Percentiles rank a stretch among this genome's conserved stretches.
Conservation (phyloP, 257 asterid species). For the Solanum bulbocastanum region DNA sequence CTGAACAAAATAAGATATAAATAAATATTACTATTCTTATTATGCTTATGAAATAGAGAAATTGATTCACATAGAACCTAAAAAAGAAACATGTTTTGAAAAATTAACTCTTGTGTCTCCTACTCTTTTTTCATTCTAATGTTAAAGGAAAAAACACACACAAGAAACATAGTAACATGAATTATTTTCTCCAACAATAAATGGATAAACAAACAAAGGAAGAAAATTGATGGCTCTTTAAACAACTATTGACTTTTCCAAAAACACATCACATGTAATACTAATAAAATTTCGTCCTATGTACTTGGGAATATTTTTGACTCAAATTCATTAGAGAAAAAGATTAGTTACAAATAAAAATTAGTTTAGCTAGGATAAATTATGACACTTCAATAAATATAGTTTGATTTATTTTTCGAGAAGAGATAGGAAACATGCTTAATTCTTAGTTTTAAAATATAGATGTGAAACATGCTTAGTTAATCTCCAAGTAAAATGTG, state of each 20-base stretch:
- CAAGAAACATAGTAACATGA: neutral
- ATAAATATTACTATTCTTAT: neutral
- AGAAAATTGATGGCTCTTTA: neutral
- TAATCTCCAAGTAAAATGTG: neutral
- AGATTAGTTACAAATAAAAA: neutral
- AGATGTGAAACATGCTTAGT: neutral
- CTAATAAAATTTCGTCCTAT: neutral
- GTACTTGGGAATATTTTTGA: neutral
- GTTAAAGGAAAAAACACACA: neutral
- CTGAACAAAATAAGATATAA: rapidly evolving
- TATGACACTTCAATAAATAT: neutral
- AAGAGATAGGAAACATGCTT: too few relatives aligned
- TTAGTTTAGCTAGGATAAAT: neutral
- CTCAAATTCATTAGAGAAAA: neutral
- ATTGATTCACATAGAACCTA: neutral
- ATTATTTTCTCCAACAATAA: neutral
- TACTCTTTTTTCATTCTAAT: neutral
- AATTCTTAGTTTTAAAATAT: too few relatives aligned
- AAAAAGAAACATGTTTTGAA: neutral
- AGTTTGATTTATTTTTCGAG: too few relatives aligned
- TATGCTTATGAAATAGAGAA: neutral
- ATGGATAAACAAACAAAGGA: neutral
- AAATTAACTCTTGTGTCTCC: neutral
- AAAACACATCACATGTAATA: neutral
- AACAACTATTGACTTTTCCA: neutral